Evolutionary conservation across 306 rosid species (phyloP), one percentile per base, ranked within the genome.

Genomic region (Begonia peltatifolia): DNA sequence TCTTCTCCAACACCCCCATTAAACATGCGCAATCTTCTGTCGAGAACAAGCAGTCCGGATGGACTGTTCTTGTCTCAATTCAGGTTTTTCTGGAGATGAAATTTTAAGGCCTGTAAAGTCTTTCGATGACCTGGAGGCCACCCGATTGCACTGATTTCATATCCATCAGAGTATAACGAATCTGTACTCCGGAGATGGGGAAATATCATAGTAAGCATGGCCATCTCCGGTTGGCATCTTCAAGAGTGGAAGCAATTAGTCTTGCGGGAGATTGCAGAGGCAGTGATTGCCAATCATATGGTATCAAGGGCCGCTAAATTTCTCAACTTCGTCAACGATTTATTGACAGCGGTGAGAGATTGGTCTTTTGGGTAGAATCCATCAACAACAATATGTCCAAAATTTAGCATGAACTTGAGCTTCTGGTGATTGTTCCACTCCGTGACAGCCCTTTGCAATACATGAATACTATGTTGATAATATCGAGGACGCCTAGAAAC

Each of bases 251-350:
- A 90, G 86, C 50, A 90, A 71, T 47, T 78, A 58, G 46, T 47
- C 46, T 36, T 88, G 94, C 14, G 95, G 95, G 56, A 90, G 95
- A 72, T 90, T 90, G 73, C 86, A 90, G 43, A 90, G 86, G 72
- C 99, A 90, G 63, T 90, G 99, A 56, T 90, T 90, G 52, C 99
- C 99, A 55, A 90, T 69, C 76, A 90, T 59, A 67, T 90, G 99
- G 74, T 81, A 77, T 42, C 79, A 81, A 1, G 75, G 74, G 54
- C 95, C 95, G 23, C 57, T 48, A 57, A 86, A 85, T 9, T 60
- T 69, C 30, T 76, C 77, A 46, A 85, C 86, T 68, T 82, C 84
- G 12, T 54, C 53, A 12, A 63, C 76, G 12, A 86, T 47, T 71
- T 86, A 57, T 70, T 73, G 35, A 86, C 87, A 13, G 88, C 63